Evolutionary conservation across 306 rosid species (phyloP), one percentile per base, ranked within the genome.

Genomic region (Quercus ilex): DNA sequence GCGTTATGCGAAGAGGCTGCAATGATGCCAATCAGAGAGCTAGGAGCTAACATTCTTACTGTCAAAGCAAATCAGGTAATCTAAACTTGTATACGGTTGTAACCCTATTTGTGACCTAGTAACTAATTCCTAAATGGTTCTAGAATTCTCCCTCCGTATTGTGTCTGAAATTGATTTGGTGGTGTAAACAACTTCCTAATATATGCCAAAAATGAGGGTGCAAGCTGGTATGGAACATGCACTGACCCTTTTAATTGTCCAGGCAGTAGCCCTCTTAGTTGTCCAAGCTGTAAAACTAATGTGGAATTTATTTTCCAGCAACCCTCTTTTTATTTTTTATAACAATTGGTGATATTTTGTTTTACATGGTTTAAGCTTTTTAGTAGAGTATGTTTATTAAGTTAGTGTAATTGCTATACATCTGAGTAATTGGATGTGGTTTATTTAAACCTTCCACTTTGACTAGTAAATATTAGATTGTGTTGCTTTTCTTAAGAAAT

Each of bases 1-100:
- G 99, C 99, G 49, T 83, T 95, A 87, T 95, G 99, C 76, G 99
- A 92, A 90, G 99, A 95, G 89, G 99, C 99, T 80, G 99, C 99
- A 28, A 86, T 95, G 99, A 92, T 92, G 97, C 99, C 99, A 59
- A 95, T 95, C 74, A 90, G 99, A 83, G 99, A 95, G 87, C 83
- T 95, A 46, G 99, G 99, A 74, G 79, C 95, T 30, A 71, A 89
- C 84, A 92, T 95, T 87, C 98, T 95, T 62, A 95, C 92, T 38
- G 85, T 95, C 53, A 83, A 85, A 59, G 92, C 92, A 83, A 89
- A 90, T 89, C 98, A 95, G 99, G 99, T 87, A 83, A 80, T 78
- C 72, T 33, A 33, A 49, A 71, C 69, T 79, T 9, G 63, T 69
- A 78, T 53, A 59, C 33, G 30, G 4, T 81, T 49, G 43, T 33